Evolutionary conservation across 108 stramenopile species (phyloP).

Genomic region (Nitzschia palea): DNA sequence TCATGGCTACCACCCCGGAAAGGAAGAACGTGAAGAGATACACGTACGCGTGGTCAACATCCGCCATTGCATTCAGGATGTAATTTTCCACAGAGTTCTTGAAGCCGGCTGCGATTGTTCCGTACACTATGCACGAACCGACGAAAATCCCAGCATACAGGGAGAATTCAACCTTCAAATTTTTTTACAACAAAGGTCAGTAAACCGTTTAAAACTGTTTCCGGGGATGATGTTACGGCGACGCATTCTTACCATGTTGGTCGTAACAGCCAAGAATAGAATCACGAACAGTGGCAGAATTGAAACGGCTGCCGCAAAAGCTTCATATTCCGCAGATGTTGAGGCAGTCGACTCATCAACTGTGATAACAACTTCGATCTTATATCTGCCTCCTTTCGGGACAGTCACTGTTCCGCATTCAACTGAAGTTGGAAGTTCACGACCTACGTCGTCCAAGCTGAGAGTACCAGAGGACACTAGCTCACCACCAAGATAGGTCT

Average conservation of each 20-base stretch:
- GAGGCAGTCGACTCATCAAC: constrained; percentile 6
- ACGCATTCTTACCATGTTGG: constrained; percentile 46
- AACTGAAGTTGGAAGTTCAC: constrained; percentile 18
- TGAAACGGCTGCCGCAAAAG: constrained; percentile 47
- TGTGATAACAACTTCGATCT: constrained; percentile 15
- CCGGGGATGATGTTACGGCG: no score
- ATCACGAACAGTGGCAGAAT: constrained; percentile 57
- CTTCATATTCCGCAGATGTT: constrained; percentile 27
- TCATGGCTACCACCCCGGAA: constrained; percentile 23
- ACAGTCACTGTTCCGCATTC: constrained; percentile 22
- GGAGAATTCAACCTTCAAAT: constrained; percentile 37
- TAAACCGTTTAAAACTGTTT: no score
- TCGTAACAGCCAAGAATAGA: constrained; percentile 47
- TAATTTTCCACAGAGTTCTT: constrained; percentile 51
- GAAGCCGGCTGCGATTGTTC: constrained; percentile 50
- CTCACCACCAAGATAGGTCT: constrained; percentile 28
- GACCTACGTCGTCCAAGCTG: constrained; percentile 11
- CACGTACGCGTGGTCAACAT: constrained; percentile 45
- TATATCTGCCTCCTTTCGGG: constrained; percentile 5
- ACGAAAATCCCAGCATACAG: constrained; percentile 52
- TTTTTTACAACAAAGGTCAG: no score
- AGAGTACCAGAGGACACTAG: constrained; percentile 11
- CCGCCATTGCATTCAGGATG: constrained; percentile 39
- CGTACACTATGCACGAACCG: constrained; percentile 63
- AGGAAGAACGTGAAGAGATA: constrained; percentile 42